A percentile compares a stretch with the other conserved stretches of the same genome.
Conservation (phyloP, 805 yeast species). For the Candida hungchunana region DNA sequence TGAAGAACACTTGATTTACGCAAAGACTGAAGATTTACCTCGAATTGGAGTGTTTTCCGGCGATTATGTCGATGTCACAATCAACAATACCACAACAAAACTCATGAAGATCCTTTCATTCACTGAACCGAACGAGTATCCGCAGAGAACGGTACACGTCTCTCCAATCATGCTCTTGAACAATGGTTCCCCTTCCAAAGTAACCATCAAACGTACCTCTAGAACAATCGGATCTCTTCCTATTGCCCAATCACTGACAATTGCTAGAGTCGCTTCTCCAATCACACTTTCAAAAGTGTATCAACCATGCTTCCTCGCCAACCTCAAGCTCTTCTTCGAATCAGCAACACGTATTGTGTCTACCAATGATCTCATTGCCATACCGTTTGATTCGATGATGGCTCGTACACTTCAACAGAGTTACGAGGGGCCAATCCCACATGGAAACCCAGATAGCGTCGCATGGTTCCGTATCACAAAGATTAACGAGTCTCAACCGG, state of each 20-base stretch:
- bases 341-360: slow-evolving; percentile 51
- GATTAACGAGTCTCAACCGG: slow-evolving; percentile 31
- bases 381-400: slow-evolving; percentile 66
- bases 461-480: slow-evolving; percentile 82
- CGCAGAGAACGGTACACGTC: slow-evolving; percentile 39
- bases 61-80: slow-evolving; percentile 44
- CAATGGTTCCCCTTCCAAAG: slow-evolving; percentile 33
- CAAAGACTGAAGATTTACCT: slow-evolving; percentile 46
- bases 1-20: slow-evolving; percentile 39
- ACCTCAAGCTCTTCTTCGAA: slow-evolving; percentile 58
- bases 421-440: slow-evolving; percentile 34
- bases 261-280: slow-evolving; percentile 67
- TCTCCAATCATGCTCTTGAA: slow-evolving; percentile 62
- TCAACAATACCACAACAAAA: slow-evolving; percentile 5
- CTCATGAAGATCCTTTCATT: slow-evolving; percentile 45
- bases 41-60: slow-evolving; percentile 66
- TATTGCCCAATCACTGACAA: slow-evolving; percentile 58
- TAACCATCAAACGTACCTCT: slow-evolving; percentile 18
- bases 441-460: slow-evolving; percentile 62
- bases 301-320: slow-evolving; percentile 60
- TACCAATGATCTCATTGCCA: slow-evolving; percentile 68
- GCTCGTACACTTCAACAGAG: slow-evolving; percentile 41
- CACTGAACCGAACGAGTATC: slow-evolving; percentile 55
- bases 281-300: slow-evolving; percentile 58
- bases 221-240: slow-evolving; percentile 29